Evolutionary conservation across 1,284 basidiomycete species (phyloP).

Genomic region (Tranzscheliella williamsii): DNA sequence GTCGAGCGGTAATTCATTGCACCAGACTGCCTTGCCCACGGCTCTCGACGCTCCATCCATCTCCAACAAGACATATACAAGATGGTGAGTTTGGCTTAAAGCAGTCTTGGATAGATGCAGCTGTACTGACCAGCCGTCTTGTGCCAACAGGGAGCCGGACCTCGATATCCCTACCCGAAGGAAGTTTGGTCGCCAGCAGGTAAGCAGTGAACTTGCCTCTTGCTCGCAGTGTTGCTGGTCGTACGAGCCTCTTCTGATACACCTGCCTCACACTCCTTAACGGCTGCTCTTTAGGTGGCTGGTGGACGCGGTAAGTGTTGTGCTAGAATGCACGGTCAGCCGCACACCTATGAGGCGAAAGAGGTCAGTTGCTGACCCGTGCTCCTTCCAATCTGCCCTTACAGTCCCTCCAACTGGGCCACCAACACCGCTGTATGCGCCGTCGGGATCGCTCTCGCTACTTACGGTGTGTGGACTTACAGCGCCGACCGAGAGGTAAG

Average conservation of each 20-base stretch:
- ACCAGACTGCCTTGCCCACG: no score
- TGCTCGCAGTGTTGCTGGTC: background rate
- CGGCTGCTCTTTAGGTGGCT: conserved; percentile 62
- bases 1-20: no score
- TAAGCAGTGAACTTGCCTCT: conserved; percentile 5
- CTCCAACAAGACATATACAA: no score
- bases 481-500: conserved; percentile 65
- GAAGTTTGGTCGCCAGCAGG: conserved; percentile 66
- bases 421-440: conserved; percentile 64
- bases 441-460: conserved; percentile 63
- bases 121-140: background rate
- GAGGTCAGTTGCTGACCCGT: background rate
- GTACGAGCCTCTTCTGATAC: background rate
- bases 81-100: no score
- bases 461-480: conserved; percentile 64
- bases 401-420: conserved; percentile 65
- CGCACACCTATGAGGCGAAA: no score
- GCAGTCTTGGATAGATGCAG: no score
- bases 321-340: background rate
- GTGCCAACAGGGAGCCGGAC: conserved; percentile 60
- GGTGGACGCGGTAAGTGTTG: conserved; percentile 64
- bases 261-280: background rate
- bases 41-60: no score
- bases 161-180: conserved; percentile 67
- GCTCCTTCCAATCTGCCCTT: background rate